phyloP scores from a whole-genome alignment of 1,284 basidiomycete species.

The Ustanciosporium gigantosporum region DNA sequence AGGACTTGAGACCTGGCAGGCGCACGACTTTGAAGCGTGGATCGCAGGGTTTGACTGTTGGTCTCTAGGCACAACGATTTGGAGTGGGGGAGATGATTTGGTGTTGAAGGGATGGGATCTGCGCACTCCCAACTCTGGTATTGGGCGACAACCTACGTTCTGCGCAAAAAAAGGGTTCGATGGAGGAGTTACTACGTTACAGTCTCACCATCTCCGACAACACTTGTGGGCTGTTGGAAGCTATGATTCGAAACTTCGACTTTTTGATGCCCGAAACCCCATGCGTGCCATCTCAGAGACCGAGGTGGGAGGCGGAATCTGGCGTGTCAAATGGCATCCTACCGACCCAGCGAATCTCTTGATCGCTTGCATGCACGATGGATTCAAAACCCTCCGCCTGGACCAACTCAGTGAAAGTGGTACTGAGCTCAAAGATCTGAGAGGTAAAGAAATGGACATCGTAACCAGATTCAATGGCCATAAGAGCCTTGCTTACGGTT shows the following conservation, averaged over 20 bases:
- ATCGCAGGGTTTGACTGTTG: conserved; percentile 86
- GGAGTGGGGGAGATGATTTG: conserved; percentile 93
- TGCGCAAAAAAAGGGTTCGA: conserved; percentile 77
- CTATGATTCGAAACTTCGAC: conserved; percentile 79
- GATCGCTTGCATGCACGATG: conserved; percentile 95
- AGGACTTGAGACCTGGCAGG: conserved; percentile 69
- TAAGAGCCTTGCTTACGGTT: conserved; percentile 86
- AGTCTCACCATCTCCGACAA: conserved; percentile 77
- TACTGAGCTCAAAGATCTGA: conserved; percentile 3
- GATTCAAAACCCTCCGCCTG: conserved; percentile 70
- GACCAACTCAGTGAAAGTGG: conserved; percentile 5
- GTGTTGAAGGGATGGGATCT: conserved; percentile 88
- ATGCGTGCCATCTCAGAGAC: conserved; percentile 68
- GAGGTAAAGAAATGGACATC: conserved; percentile 33
- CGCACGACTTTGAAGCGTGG: conserved; percentile 95
- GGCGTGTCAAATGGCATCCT: conserved; percentile 96
- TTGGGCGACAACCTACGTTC: conserved; percentile 66
- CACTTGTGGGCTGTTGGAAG: conserved; percentile 89
- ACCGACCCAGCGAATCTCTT: conserved; percentile 69
- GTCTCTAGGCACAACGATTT: conserved; percentile 67
- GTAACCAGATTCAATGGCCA: conserved; percentile 75
- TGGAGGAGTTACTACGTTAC: conserved; percentile 88
- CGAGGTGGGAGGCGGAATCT: conserved; percentile 85
- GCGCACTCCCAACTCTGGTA: conserved; percentile 38
- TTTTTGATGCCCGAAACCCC: conserved; percentile 82